phyloP scores from a whole-genome alignment of 140 eudicot genomes.

The Bidens hawaiensis region DNA sequence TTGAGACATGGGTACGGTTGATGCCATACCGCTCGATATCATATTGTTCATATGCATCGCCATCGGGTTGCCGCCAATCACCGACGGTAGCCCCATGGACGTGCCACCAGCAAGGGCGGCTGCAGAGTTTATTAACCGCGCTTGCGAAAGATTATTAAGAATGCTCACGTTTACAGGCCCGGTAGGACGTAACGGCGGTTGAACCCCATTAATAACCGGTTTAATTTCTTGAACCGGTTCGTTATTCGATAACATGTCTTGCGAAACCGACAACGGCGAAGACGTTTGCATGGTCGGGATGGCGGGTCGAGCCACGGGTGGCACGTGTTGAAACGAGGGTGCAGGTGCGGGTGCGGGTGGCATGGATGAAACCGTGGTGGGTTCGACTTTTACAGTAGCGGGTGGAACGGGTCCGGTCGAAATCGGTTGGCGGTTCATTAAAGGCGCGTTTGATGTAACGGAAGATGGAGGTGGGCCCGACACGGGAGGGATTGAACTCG shows the following conservation, averaged over 20 bases:
- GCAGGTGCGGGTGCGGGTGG: constrained; percentile 50
- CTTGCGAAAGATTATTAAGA: constrained; percentile 74
- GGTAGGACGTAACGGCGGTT: constrained; percentile 58
- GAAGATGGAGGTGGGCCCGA: constrained; percentile 62
- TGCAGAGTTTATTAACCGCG: constrained; percentile 54
- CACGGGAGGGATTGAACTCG: constrained; percentile 51
- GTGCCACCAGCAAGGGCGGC: constrained; percentile 81
- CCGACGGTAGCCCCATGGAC: constrained; percentile 65
- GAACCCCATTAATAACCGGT: constrained; percentile 50
- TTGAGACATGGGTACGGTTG: constrained; percentile 69
- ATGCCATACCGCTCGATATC: constrained; percentile 88
- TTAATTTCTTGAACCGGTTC: constrained; percentile 63
- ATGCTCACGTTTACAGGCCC: constrained; percentile 69
- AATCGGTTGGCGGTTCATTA: constrained; percentile 56
- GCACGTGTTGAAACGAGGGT: constrained; percentile 63
- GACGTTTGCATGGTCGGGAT: constrained; percentile 69
- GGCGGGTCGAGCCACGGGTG: constrained; percentile 79
- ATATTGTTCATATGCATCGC: constrained; percentile 82
- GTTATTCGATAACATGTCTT: constrained; percentile 53
- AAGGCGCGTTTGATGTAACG: constrained; percentile 55
- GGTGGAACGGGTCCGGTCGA: constrained; percentile 54
- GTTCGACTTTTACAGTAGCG: constrained; percentile 85
- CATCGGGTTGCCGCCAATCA: constrained; percentile 69
- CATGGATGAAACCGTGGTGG: constrained; percentile 62
- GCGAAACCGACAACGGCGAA: constrained; percentile 76